These are phyloP conservation scores for Trichophyton mentagrophytes DNA, from an alignment of 2,329 filamentous ascomycete genomes.

Conservation along the genomic window DNA sequence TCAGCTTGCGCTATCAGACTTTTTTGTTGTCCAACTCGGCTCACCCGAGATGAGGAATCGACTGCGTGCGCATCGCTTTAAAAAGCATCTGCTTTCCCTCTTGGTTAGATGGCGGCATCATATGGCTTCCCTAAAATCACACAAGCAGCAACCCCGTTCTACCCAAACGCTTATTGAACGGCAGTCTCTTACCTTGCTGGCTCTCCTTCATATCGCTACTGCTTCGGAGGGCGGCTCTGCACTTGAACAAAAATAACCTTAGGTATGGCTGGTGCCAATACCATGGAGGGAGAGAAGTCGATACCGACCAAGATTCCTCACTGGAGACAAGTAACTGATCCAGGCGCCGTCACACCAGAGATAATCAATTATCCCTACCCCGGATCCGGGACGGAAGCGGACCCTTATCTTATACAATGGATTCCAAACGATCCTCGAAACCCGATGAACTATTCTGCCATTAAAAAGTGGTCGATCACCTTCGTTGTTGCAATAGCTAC, in stretches of 20 bases:
- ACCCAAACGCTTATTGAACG: not conserved
- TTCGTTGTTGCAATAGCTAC: slow-evolving; percentile 52
- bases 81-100: not conserved
- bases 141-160: not conserved
- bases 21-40: not conserved
- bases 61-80: not conserved
- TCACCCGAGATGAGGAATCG: not conserved
- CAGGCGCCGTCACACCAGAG: slow-evolving; percentile 44
- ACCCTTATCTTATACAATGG: slow-evolving; percentile 58
- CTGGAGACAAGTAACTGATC: slow-evolving; percentile 45
- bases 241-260: not conserved
- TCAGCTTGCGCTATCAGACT: not conserved
- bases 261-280: not conserved
- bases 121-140: no score
- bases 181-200: not conserved
- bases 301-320: slow-evolving; percentile 22
- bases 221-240: no score
- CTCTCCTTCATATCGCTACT: no score
- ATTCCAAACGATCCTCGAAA: slow-evolving; percentile 54
- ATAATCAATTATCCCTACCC: slow-evolving; percentile 45
- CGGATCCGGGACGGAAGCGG: slow-evolving; percentile 51
- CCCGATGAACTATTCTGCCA: slow-evolving; percentile 45
- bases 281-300: slow-evolving; percentile 4
- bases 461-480: slow-evolving; percentile 55
- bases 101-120: not conserved